These are phyloP conservation scores for Bidens hawaiensis DNA, from an alignment of 140 eudicot species.

Conservation along the genomic window DNA sequence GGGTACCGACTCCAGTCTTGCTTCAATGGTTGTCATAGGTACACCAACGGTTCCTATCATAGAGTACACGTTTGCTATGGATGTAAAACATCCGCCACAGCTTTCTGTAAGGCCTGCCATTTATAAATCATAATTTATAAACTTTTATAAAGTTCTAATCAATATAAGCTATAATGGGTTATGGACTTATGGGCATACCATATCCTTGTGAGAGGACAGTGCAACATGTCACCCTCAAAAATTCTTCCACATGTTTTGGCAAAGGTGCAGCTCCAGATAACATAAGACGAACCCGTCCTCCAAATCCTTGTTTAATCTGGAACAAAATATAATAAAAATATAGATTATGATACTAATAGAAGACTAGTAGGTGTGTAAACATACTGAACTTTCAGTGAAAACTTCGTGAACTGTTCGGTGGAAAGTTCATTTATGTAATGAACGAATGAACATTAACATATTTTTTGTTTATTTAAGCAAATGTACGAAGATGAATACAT, in stretches of 20 bases:
- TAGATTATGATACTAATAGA: not conserved
- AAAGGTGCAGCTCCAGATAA: slow-evolving; percentile 98
- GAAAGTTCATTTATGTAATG: too few relatives aligned
- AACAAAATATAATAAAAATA: not conserved
- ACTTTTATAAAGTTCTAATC: not conserved
- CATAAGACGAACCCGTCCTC: slow-evolving; percentile 91
- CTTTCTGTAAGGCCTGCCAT: slow-evolving; percentile 89
- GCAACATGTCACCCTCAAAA: slow-evolving; percentile 85
- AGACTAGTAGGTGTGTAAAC: too few relatives aligned
- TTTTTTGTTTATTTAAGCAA: too few relatives aligned
- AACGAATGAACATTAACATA: too few relatives aligned
- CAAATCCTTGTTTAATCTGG: slow-evolving; percentile 87
- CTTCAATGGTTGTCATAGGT: slow-evolving; percentile 88
- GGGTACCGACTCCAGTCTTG: slow-evolving; percentile 91
- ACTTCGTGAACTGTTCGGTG: too few relatives aligned
- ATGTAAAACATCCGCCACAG: slow-evolving; percentile 85
- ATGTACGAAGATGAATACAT: too few relatives aligned
- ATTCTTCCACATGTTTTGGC: slow-evolving; percentile 87
- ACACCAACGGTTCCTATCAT: slow-evolving; percentile 91
- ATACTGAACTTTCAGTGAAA: too few relatives aligned
- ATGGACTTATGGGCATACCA: slow-evolving; percentile 45
- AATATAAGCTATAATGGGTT: not conserved
- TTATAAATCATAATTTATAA: not conserved
- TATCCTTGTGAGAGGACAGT: slow-evolving; percentile 79
- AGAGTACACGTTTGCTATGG: slow-evolving; percentile 73